phyloP scores from a whole-genome alignment of 495 filamentous ascomycete species.

The Trichocladium antarcticum region DNA sequence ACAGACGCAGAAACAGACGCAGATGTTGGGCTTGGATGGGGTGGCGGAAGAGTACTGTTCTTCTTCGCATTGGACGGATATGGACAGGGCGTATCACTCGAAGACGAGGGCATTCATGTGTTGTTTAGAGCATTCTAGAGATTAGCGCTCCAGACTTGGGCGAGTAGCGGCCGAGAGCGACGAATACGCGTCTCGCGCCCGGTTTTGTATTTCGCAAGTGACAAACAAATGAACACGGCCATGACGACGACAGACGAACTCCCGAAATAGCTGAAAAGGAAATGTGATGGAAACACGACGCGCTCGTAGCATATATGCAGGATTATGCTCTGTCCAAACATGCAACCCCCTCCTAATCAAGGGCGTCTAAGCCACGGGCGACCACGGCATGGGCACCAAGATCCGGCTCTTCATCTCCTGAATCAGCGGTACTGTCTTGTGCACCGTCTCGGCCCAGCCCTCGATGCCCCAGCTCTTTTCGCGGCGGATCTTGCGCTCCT shows the following conservation, averaged over 20 bases:
- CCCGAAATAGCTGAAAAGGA: background rate
- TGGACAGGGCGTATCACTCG: slow-evolving; percentile 11
- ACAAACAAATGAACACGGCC: background rate
- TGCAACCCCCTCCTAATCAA: background rate
- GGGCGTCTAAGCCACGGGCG: slow-evolving; percentile 63
- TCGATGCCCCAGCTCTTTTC: slow-evolving; percentile 94
- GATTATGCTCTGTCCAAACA: no score
- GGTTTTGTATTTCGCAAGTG: background rate
- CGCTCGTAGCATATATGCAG: no score
- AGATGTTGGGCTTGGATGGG: background rate
- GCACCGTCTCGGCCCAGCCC: slow-evolving; percentile 95
- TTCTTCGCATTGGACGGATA: slow-evolving; percentile 17
- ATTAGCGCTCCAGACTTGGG: background rate
- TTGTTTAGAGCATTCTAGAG: slow-evolving; percentile 15
- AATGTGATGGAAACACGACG: background rate
- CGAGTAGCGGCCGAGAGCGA: background rate
- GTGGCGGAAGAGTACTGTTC: background rate
- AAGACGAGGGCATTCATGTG: slow-evolving; percentile 18
- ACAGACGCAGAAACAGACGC: background rate
- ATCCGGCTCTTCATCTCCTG: slow-evolving; percentile 92
- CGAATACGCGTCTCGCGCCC: background rate
- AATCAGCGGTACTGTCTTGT: slow-evolving; percentile 96
- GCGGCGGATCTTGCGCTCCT: slow-evolving; percentile 80
- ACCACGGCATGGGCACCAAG: slow-evolving; percentile 91
- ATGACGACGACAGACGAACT: background rate